Base-by-base conservation (phyloP, 106 monocot species). In the Ottelia alismoides region DNA sequence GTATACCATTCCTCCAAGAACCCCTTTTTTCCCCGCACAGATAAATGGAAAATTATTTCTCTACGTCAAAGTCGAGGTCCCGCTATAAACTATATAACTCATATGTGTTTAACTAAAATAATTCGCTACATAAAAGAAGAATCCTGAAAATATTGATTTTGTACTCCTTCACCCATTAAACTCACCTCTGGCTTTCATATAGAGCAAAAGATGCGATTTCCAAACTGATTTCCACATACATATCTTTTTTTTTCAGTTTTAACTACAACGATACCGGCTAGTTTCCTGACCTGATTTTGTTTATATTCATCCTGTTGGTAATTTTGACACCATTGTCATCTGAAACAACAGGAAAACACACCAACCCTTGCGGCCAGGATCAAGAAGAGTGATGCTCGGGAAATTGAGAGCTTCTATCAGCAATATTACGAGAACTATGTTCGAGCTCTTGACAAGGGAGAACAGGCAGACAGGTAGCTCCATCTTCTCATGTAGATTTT, bases 401-500 rank as follows among this genome's bases (percentile, higher is more conserved):
- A 98, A 72, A 98, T 98, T 1, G 90, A 90, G 74, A 98, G 98
- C 66, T 98, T 90, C 58, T 98, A 98, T 47, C 98, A 98, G 59
- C 89, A 90, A 45, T 98, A 98, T 55, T 90, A 98, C 60, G 98
- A 98, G 51, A 60, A 90, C 19, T 98, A 98, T 51, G 98, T 98
- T 22, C 78, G 85, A 71, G 82, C 98, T 31, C 70, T 98, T 25
- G 98, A 98, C 56, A 66, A 77, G 65, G 98, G 89, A 45, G 90
- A 98, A 27, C 90, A 98, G 75, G 89, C 98, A 11, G 98, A 98
- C 49, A 78, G 96, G 96, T 82, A 65, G 67, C 21, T 20, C 29
- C 32, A 43, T 7, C 40, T 7, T 16, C n/a, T n/a, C n/a, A n/a
- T n/a, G n/a, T n/a, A n/a, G n/a, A n/a, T n/a, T n/a, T n/a, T n/a